phyloP scores from a whole-genome alignment of 768 basidiomycete species.

The Pleurotus eryngii region DNA sequence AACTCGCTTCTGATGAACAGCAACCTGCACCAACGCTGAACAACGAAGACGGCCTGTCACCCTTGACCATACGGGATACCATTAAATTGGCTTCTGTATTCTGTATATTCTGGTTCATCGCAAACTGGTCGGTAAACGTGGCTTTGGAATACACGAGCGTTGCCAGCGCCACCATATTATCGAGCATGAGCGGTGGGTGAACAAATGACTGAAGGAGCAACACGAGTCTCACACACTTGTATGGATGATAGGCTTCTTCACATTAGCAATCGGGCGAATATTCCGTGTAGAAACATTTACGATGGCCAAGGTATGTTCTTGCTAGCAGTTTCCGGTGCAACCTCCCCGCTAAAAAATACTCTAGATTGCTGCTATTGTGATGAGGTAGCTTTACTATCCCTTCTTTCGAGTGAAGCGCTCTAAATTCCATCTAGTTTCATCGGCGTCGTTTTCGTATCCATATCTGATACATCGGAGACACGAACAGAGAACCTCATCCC shows the following conservation, averaged over 20 bases:
- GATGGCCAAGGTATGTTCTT: slow-evolving; percentile 41
- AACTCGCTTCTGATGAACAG: background rate
- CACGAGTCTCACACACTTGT: background rate
- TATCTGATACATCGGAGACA: slow-evolving; percentile 64
- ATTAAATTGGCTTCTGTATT: slow-evolving; percentile 75
- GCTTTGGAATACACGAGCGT: slow-evolving; percentile 86
- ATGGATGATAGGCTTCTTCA: slow-evolving; percentile 79
- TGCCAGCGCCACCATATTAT: slow-evolving; percentile 88
- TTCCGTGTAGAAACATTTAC: slow-evolving; percentile 81
- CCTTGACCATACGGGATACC: slow-evolving; percentile 67
- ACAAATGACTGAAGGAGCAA: background rate
- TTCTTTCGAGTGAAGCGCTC: background rate
- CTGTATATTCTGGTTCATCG: slow-evolving; percentile 89
- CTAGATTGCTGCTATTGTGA: slow-evolving; percentile 62
- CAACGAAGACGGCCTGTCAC: slow-evolving; percentile 17
- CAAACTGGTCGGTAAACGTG: slow-evolving; percentile 90
- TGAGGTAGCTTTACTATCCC: slow-evolving; percentile 52
- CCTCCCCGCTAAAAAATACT: background rate
- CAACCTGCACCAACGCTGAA: background rate
- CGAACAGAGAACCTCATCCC: slow-evolving; percentile 13
- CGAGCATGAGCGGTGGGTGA: slow-evolving; percentile 80
- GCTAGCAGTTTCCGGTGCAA: background rate
- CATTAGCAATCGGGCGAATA: slow-evolving; percentile 76
- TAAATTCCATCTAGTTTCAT: slow-evolving; percentile 48
- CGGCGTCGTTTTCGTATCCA: slow-evolving; percentile 86